phyloP scores from a whole-genome alignment of 257 asterid species.

The Solanum ossicruentum region DNA sequence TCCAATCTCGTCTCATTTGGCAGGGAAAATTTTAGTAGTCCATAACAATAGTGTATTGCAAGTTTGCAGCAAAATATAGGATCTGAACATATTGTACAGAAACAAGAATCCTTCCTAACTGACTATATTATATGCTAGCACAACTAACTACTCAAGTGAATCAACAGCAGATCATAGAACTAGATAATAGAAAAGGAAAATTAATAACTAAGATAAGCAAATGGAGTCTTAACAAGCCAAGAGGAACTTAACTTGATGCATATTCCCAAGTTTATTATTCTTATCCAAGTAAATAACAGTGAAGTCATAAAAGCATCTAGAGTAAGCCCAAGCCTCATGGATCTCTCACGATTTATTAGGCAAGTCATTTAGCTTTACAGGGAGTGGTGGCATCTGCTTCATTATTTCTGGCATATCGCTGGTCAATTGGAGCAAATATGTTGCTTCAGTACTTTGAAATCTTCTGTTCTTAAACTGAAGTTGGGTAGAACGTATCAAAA shows the following conservation, averaged over 20 bases:
- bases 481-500: too few relatives aligned
- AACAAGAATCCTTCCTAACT: neutral
- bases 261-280: constrained; percentile 20
- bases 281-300: constrained; percentile 1
- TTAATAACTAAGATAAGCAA: neutral
- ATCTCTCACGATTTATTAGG: constrained; percentile 28
- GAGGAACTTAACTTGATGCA: constrained; percentile 1
- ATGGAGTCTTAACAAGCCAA: neutral
- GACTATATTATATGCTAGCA: neutral
- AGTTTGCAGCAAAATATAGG: neutral
- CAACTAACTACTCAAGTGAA: neutral
- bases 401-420: constrained; percentile 59
- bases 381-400: constrained; percentile 88
- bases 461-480: too few relatives aligned
- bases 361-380: constrained; percentile 64
- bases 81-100: neutral
- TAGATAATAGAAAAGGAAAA: neutral
- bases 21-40: neutral
- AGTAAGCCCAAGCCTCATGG: neutral
- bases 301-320: constrained; percentile 5
- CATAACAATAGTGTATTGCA: neutral
- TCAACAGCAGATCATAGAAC: neutral
- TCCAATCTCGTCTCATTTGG: neutral
- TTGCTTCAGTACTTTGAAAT: too few relatives aligned
- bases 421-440: too few relatives aligned